Base-by-base conservation (phyloP, 129 eudicot species). In the Escallonia herrerae region DNA sequence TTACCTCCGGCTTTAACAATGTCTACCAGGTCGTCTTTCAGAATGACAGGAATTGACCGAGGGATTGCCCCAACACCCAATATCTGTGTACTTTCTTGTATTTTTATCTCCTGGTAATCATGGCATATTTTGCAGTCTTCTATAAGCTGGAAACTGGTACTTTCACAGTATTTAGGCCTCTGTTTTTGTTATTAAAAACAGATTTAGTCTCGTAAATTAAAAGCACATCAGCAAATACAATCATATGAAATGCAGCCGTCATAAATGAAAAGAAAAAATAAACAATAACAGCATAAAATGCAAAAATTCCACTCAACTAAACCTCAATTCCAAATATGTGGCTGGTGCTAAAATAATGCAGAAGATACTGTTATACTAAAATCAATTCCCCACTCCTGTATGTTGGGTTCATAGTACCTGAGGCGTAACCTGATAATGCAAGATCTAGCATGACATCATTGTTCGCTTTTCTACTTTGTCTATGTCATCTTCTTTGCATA, bases 21-120 rank as follows among this genome's bases (percentile, higher is more conserved):
- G 81, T 89, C 99, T 60, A 94, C 99, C 56, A 94, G 91, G 76
- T 94, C 99, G 80, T 89, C 95, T 79, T 84, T 89, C 80, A 94
- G 65, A 78, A 94, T 89, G 58, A 86, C 87, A 40, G 86, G 97
- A 72, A 94, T 81, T 51, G 97, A 94, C 49, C 99, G 97, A 67
- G 99, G 99, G 73, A 94, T 89, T 52, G 95, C 91, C 52, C 99
- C 99, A 61, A 94, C 93, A 59, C 96, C 97, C 57, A 89, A 76
- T 43, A 89, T 80, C 62, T 89, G 99, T 5, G 97, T 83, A 75
- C 87, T 89, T 80, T 94, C 99, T 84, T 94, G 99, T 60, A 94
- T 86, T 76, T 94, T 94, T 61, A 94, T 94, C 60, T 94, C 99
- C 76, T 94, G 99, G 62, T 89, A 94, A 81, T 94, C 99, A 78